Conservation (phyloP, 208 protist species). For the Histomonas meleagridis region DNA sequence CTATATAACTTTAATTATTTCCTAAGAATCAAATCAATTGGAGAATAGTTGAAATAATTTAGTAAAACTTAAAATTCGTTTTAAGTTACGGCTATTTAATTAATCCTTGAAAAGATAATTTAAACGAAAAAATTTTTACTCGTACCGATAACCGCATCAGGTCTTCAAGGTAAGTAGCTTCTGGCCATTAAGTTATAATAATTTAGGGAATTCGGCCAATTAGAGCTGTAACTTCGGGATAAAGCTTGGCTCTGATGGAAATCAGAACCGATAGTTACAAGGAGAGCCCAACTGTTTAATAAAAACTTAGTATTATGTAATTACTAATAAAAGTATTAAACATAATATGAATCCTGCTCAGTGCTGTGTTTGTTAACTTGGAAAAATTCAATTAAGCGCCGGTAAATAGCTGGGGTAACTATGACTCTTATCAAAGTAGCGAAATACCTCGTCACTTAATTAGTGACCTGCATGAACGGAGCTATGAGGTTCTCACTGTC, state of each 20-base stretch:
- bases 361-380: constrained; percentile 70
- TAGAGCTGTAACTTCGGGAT: constrained; percentile 64
- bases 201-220: constrained; percentile 68
- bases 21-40: neutral
- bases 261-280: constrained; percentile 64
- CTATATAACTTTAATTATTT: neutral
- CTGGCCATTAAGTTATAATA: constrained; percentile 63
- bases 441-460: constrained; percentile 70
- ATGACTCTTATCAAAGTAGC: constrained; percentile 73
- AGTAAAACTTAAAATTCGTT: neutral
- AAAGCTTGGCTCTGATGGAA: constrained; percentile 64
- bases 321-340: constrained; percentile 52
- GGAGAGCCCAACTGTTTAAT: constrained; percentile 72
- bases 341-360: constrained; percentile 70
- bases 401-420: constrained; percentile 71
- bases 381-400: constrained; percentile 69
- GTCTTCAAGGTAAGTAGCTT: constrained; percentile 67
- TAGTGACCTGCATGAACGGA: constrained; percentile 66
- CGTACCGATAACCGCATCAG: constrained; percentile 64
- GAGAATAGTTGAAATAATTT: neutral
- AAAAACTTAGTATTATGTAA: constrained; percentile 69
- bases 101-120: neutral
- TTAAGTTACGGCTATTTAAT: neutral
- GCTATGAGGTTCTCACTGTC: constrained; percentile 65
- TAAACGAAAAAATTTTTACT: constrained; percentile 34